Evolutionary conservation across 2,329 filamentous ascomycete species (phyloP).

Genomic region (Dendrostoma leiphaemia): DNA sequence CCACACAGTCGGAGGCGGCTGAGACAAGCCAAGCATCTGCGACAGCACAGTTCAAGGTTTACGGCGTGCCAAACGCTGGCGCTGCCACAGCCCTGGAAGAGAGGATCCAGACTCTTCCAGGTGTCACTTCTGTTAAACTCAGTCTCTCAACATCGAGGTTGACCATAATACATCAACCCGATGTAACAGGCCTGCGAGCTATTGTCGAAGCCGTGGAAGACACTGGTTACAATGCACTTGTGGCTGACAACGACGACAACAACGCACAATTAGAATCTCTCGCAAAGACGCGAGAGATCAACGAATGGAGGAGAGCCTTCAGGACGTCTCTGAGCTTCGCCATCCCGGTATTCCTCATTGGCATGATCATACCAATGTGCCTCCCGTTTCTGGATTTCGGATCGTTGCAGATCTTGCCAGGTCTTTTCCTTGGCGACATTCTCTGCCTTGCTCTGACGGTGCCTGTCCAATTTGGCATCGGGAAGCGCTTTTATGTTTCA

Average conservation of each 20-base stretch:
- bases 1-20: constrained; percentile 62
- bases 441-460: constrained; percentile 81
- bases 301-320: constrained; percentile 86
- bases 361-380: constrained; percentile 93
- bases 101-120: constrained; percentile 61
- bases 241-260: constrained; percentile 91
- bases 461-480: constrained; percentile 94
- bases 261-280: constrained; percentile 95
- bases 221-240: constrained; percentile 82
- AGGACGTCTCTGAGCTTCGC: constrained; percentile 76
- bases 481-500: constrained; percentile 87
- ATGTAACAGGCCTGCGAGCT: constrained; percentile 72
- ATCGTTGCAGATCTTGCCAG: constrained; percentile 61
- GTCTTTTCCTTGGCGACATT: constrained; percentile 85
- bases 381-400: constrained; percentile 76
- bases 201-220: constrained; percentile 81
- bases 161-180: constrained; percentile 69
- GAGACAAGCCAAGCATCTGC: constrained; percentile 52
- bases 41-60: constrained; percentile 78
- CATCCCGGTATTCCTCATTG: constrained; percentile 84
- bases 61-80: constrained; percentile 70
- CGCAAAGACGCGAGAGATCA: constrained; percentile 93
- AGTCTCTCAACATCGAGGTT: constrained; percentile 73
- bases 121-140: constrained; percentile 72
- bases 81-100: constrained; percentile 72